Evolutionary conservation across 257 asterid species (phyloP), one percentile per base, ranked within the genome.

Genomic region (Echites panduratus): DNA sequence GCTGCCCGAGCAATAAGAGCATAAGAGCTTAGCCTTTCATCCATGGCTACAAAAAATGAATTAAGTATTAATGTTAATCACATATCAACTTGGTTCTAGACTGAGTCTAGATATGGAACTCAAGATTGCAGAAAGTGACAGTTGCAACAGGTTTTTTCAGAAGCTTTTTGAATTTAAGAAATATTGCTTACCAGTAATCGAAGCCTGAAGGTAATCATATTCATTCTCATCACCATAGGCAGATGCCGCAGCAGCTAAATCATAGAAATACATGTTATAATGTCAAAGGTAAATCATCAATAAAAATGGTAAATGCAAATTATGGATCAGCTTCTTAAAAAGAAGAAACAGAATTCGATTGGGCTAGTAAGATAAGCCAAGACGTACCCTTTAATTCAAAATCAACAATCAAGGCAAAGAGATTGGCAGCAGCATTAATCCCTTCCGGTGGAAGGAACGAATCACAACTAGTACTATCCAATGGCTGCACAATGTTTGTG

Each of bases 1-100:
- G 99, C 93, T 78, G 95, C 90, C 79, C 99, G 93, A 84, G 96
- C 99, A 84, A 94, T 89, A 75, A 94, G 96, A 73, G 97, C 99
- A 88, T 94, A 94, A 47, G 95, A 85, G 84, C 92, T 88, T 83
- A 94, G 77, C 81, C 99, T 82, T 89, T 94, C 99, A 82, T 94
- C 99, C 99, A 91, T 91, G 63, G 97, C 99, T 93, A 82, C 79
- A n/a, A 84, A 82, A 79, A 73, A 72, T 62, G 70, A 70, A 65
- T 53, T 62, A 71, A 76, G 74, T 75, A 79, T n/a, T n/a, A n/a
- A n/a, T n/a, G n/a, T 38, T 52, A 59, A 58, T 40, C 75, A 77
- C 57, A 75, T 69, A 73, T 41, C 49, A 68, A 32, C 7, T 24
- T 11, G 17, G 45, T 24, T 16, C 12, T 7, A 63, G 29, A 54